Conservation (phyloP, 148 eudicot species). For the Nyssa sinensis region DNA sequence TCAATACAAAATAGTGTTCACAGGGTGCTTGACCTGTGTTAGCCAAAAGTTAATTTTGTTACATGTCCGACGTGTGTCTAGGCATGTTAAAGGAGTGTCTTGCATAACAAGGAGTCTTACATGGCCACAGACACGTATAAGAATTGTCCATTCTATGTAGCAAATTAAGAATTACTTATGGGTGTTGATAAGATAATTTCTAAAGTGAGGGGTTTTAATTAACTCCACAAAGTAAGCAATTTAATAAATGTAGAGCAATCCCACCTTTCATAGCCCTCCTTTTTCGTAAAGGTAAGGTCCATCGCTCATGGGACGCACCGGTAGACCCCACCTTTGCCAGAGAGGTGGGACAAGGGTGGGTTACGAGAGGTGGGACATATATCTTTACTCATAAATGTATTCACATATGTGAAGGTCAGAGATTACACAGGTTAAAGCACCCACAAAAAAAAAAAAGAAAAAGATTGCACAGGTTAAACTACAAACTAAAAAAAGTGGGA, state of each 20-base stretch:
- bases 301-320: no score
- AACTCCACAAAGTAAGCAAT: not conserved
- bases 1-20: not conserved
- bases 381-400: not conserved
- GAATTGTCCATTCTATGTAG: not conserved
- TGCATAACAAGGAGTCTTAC: not conserved
- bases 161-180: not conserved
- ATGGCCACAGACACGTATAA: not conserved
- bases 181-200: not conserved
- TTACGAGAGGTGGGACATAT: no score
- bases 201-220: not conserved
- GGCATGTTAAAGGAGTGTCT: not conserved
- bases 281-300: not conserved
- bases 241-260: not conserved
- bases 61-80: not conserved
- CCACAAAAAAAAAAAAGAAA: no score
- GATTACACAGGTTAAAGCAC: not conserved
- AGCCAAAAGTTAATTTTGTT: not conserved
- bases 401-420: conserved; percentile 2
- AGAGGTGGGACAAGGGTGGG: no score
- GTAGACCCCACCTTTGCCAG: no score
- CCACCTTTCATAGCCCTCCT: no score
- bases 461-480: no score
- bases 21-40: not conserved
- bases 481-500: not conserved